Evolutionary conservation across 2,329 filamentous ascomycete genomes (phyloP), one percentile per base, ranked within the genome.

Genomic region (Leptographium flavum): DNA sequence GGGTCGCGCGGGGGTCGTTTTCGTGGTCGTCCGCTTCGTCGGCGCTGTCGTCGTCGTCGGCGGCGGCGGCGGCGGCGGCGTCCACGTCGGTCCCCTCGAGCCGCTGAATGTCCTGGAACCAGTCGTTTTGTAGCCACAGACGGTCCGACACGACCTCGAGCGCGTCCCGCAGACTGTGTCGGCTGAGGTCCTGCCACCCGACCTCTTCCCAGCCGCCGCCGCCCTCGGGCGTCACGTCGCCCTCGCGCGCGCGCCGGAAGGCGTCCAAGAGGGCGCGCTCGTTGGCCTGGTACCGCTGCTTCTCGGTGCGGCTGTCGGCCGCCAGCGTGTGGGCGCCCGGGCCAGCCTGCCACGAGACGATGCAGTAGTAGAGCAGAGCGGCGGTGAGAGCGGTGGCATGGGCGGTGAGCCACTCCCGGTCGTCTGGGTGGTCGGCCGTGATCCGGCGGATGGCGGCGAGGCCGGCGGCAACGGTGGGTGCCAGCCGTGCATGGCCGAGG

Each of bases 401-500:
- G 35, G 60, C 58, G 39, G 65, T 56, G 7, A 70, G 57, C 72
- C 70, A 71, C 45, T 65, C 61, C 50, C 77, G 36, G n/a, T 25
- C 42, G 27, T 43, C 42, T 9, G 42, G 11, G 22, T 38, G 28
- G 14, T 42, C 42, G 39, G 30, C 30, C 11, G 44, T 44, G 5
- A 47, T 1, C 60, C 57, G 11, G 68, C 54, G 44, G 41, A 76
- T 70, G 17, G 66, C 63, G 66, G 82, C 81, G 43, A 87, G 70
- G 1, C 84, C 87, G 0, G 84, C 81, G 41, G 85, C 74, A 0
- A 93, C 73, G 45, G 87, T 83, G 0, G 83, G 82, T 1, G 76
- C 76, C 3, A 87, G 71, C 4, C 67, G 69, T 7, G 73, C 69
- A 1, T 78, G 74, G 1, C 70, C 68, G 10, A 86, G 68, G 22